Evolutionary conservation across 1,139 yeast species (phyloP), one percentile per base, ranked within the genome.

Genomic region (Pichia sp.): DNA sequence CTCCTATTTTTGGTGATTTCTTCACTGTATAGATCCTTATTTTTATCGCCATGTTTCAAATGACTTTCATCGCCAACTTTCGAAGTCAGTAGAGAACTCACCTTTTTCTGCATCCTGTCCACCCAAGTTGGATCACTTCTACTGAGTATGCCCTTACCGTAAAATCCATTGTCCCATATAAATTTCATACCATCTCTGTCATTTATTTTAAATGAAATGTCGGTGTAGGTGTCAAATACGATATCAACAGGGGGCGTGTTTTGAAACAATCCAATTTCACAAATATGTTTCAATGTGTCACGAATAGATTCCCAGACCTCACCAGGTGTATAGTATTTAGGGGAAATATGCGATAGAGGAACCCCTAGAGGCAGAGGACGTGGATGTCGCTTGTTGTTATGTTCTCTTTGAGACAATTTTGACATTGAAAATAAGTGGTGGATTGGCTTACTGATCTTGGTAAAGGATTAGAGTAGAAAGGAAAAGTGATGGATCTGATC

Each of bases 111-210:
- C 1, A 86, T 79, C 45, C 97, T 72, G 11, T 69, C 69, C 40
- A 62, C 64, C 97, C 97, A 92, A 0, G 95, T 79, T 0, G 98
- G 96, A 56, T 92, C 97, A 48, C 95, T 84, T 52, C 99, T 70
- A 34, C 95, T 85, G 42, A 88, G 67, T 4, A 77, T 73, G 3
- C 98, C 99, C 56, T 92, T 92, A 8, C 99, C 99, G 59, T 87
- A 94, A 59, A 88, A 92, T 0, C 99, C 99, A 57, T 75, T 75
- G 32, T 72, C 65, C 97, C 98, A 92, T 7, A 92, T 66, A 32
- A 63, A 62, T n/a, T 59, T 56, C 77, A 81, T 82, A 37, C 73
- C 78, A 0, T 57, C 54, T 1, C 60, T 65, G 45, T 73, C 71
- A 3, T 55, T 54, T 1, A 80, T 80, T 47, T 66, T 65, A 56